These are phyloP conservation scores for Simmondsia chinensis DNA, from an alignment of 148 eudicot genomes.

Conservation along the genomic window DNA sequence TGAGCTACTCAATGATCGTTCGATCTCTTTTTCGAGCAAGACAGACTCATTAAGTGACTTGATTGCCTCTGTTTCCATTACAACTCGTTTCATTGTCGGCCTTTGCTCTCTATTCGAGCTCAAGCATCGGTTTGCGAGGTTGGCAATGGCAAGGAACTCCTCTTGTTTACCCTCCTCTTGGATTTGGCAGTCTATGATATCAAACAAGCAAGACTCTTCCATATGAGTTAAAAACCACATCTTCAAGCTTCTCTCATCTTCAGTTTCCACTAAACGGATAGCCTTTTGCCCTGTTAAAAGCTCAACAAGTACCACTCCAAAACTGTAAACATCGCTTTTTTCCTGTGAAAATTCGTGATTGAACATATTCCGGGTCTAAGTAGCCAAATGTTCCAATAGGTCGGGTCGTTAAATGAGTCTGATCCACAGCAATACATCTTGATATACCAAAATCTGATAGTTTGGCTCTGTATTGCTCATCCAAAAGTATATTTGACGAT, in stretches of 20 bases:
- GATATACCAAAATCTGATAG: conserved; percentile 15
- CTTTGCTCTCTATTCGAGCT: conserved; percentile 7
- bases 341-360: too few relatives aligned
- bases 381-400: conserved; percentile 9
- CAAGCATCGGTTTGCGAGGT: conserved; percentile 10
- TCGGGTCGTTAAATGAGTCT: conserved; percentile 14
- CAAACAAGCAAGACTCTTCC: conserved; percentile 2
- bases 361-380: conserved; percentile 13
- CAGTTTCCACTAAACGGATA: neutral
- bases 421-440: conserved; percentile 1
- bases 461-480: conserved; percentile 10
- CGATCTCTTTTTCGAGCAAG: too few relatives aligned
- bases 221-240: conserved; percentile 1
- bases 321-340: conserved; percentile 20
- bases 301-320: conserved; percentile 15
- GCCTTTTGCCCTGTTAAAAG: conserved; percentile 9
- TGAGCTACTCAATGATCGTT: too few relatives aligned
- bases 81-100: conserved; percentile 1
- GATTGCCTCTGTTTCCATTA: conserved; percentile 6
- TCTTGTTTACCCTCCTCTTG: conserved; percentile 10
- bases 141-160: conserved; percentile 1
- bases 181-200: conserved; percentile 10
- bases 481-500: conserved; percentile 6
- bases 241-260: conserved; percentile 2
- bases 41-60: neutral